These are phyloP conservation scores for Saturnispora quitensis DNA, from an alignment of 805 yeast genomes.

Conservation along the genomic window DNA sequence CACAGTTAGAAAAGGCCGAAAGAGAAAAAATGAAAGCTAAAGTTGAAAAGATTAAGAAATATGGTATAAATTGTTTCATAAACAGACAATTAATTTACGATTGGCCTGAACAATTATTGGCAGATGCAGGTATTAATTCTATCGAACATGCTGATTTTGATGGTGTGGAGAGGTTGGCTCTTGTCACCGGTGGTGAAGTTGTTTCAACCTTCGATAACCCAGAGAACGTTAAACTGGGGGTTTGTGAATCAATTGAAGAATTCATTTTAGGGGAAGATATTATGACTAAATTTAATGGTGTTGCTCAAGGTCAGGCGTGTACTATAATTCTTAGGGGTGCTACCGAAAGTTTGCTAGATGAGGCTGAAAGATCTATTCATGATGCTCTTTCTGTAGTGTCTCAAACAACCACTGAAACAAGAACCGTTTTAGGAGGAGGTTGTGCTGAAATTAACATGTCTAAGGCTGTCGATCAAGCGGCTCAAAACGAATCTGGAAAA, in stretches of 20 bases:
- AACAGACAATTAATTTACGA: slow-evolving; percentile 96
- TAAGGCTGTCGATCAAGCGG: slow-evolving; percentile 87
- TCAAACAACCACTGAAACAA: slow-evolving; percentile 87
- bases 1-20: slow-evolving; percentile 59
- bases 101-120: slow-evolving; percentile 92
- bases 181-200: slow-evolving; percentile 97
- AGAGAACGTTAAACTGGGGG: slow-evolving; percentile 74
- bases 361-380: slow-evolving; percentile 93
- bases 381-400: slow-evolving; percentile 94
- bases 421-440: slow-evolving; percentile 92
- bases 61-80: slow-evolving; percentile 74
- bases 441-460: slow-evolving; percentile 92
- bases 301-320: slow-evolving; percentile 92
- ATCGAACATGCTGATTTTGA: slow-evolving; percentile 98
- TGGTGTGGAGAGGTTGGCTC: slow-evolving; percentile 92
- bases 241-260: slow-evolving; percentile 86
- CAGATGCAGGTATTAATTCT: slow-evolving; percentile 80
- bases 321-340: slow-evolving; percentile 95
- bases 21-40: slow-evolving; percentile 85
- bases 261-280: slow-evolving; percentile 87
- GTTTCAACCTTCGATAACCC: slow-evolving; percentile 94
- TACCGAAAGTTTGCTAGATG: slow-evolving; percentile 96
- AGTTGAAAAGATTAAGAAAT: slow-evolving; percentile 81
- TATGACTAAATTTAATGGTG: slow-evolving; percentile 90
- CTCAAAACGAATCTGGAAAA: slow-evolving; percentile 89